Evolutionary conservation across 1,284 basidiomycete genomes (phyloP), one percentile per base, ranked within the genome.

Genomic region (Moniliella sp.): DNA sequence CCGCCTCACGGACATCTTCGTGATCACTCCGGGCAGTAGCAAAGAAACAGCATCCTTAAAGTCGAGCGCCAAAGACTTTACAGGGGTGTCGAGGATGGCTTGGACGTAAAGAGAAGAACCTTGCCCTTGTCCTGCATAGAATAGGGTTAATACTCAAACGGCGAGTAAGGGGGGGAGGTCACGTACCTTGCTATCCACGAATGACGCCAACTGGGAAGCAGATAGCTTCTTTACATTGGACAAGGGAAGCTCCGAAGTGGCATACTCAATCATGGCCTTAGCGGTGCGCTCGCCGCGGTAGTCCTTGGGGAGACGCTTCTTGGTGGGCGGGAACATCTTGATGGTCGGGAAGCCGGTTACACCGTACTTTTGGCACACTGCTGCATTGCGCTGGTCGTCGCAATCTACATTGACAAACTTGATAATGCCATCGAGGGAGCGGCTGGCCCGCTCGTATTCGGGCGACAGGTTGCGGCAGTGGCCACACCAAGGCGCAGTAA

Each of bases 321-420:
- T 52, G 15, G 50, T 44, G 31, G 51, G 36, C 23, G 61, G 40
- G 49, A 61, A 39, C 74, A 67, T 35, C 86, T 73, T 18, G 65
- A 93, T 60, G 3, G 84, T 91, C 1, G 86, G 84, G 69, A 86
- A 93, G 2, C 86, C 84, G 62, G 83, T 68, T 13, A 91, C 70
- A n/a, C 73, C 72, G 67, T 78, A 78, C 40, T 81, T 72, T 0
- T 72, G 72, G 54, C 84, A 93, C 5, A 86, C 62, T 4, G 65
- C 67, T 59, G 78, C 81, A 63, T 91, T 88, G 50, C 66, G 64
- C 15, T 73, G 69, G n/a, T 69, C 74, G 49, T 93, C 84, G 45
- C 84, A 93, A 60, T 93, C 81, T 27, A 93, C 71, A 8, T 81
- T 78, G 59, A 84, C 88, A 39, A 79, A 69, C 1, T 82, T 81